Base-by-base conservation (phyloP, 805 yeast species). In the Cyberlindnera misumaiensis region DNA sequence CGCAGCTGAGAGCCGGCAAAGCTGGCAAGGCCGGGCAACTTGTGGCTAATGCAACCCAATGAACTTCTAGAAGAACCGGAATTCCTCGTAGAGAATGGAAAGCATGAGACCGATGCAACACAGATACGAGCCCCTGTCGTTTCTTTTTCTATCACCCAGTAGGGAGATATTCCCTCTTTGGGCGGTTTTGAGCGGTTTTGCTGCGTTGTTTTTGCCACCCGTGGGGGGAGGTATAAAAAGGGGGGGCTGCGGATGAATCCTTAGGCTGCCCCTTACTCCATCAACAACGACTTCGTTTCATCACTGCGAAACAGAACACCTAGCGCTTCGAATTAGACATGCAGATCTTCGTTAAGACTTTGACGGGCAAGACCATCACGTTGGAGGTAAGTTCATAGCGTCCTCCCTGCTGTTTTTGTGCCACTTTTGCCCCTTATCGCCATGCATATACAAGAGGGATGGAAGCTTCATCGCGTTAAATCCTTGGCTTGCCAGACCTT, bases 271-370 rank as follows among this genome's bases (percentile, higher is more conserved):
- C 24, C 24, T 20, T 20, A 5, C 24, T 20, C 24, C 24, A 20
- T 20, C 24, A 20, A 20, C 24, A 20, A 20, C 24, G 8, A 5
- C 24, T 20, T 20, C 8, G 24, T 20, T 20, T 6, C 20, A n/a
- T n/a, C n/a, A n/a, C n/a, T n/a, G n/a, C n/a, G n/a, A n/a, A 20
- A 29, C 40, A 36, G 56, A 15, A 32, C 34, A 67, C 59, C 57
- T 10, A 26, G 30, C 35, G 30, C 28, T 16, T 13, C 15, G 13
- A 13, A 20, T 32, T 7, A 13, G 14, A 24, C 16, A 85, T 85
- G 94, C 95, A 85, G 67, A 84, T 85, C 63, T 85, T 85, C 64
- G 95, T 85, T 59, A 84, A 85, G 73, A 85, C 94, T 43, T 65
- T 84, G 62, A 84, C 95, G 28, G 95, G 95, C 63, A 84, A 84